Evolutionary conservation across 106 monocot genomes (phyloP), one percentile per base, ranked within the genome.

Genomic region (Xerophyta viscosa): DNA sequence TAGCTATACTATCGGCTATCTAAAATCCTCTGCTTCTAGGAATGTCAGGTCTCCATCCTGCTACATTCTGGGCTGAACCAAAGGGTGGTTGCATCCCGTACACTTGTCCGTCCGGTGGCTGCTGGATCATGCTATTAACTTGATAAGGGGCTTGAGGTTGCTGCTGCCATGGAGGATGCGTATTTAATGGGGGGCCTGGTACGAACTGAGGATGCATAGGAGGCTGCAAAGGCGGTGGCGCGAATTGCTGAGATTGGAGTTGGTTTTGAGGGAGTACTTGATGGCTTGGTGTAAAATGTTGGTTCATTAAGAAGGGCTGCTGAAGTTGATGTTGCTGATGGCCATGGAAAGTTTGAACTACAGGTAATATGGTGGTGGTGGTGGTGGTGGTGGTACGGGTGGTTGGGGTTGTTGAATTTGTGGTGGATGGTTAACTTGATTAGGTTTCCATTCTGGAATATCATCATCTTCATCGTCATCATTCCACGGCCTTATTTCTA

Each of bases 371-470:
- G 17, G 56, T n/a, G n/a, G n/a, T n/a, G n/a, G n/a, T 27, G 60
- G 56, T 7, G 19, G 57, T 20, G 64, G 69, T 15, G 56, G 62
- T 0, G 47, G 75, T n/a, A 36, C n/a, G n/a, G n/a, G n/a, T n/a
- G n/a, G n/a, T n/a, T n/a, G 17, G 10, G 55, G 37, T 22, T 30
- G 60, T 4, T 7, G 8, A 20, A 20, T 25, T 33, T 30, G 17
- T 20, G 61, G 67, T 12, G 48, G n/a, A n/a, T n/a, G 62, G 3
- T 29, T 41, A 44, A 73, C 66, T 46, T 62, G 60, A 27, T 62
- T 31, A 7, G 85, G 85, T 20, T 69, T 48, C 86, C 81, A 81
- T 25, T 81, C 86, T 25, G 84, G 85, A 17, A 84, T 80, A 65
- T 83, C 82, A 54, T n/a, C n/a, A n/a, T n/a, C n/a, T n/a, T 88